A percentile compares a stretch with the other conserved stretches of the same genome.
These are phyloP conservation scores for Rhizopogon sp. DNA, from an alignment of 768 basidiomycete species.

Conservation along the genomic window DNA sequence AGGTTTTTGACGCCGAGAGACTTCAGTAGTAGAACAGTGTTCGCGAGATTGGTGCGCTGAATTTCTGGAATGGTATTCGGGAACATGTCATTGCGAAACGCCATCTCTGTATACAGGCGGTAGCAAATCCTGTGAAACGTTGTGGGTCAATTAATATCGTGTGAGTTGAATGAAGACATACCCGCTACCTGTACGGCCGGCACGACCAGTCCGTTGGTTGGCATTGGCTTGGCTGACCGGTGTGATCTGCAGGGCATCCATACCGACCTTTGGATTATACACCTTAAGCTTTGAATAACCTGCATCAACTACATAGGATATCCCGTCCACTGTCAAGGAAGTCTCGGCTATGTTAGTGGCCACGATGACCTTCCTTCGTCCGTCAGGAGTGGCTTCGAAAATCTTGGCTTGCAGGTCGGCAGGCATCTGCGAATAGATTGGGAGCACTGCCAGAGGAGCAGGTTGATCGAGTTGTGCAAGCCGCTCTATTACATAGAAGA, in stretches of 20 bases:
- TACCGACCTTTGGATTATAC: slow-evolving; percentile 98
- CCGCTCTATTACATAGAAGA: slow-evolving; percentile 57
- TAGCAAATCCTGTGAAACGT: slow-evolving; percentile 74
- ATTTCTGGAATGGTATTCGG: slow-evolving; percentile 97
- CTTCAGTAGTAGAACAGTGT: slow-evolving; percentile 92
- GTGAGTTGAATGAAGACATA: slow-evolving; percentile 31
- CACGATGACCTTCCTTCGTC: slow-evolving; percentile 93
- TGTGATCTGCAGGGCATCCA: slow-evolving; percentile 98
- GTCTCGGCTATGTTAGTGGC: slow-evolving; percentile 99
- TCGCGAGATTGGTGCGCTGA: slow-evolving; percentile 95
- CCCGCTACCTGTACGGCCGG: slow-evolving; percentile 95
- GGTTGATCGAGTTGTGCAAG: slow-evolving; percentile 90
- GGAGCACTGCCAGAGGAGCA: slow-evolving; percentile 81
- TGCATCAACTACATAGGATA: slow-evolving; percentile 93
- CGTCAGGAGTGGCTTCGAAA: slow-evolving; percentile 91
- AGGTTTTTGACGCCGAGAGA: slow-evolving; percentile 96
- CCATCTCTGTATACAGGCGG: slow-evolving; percentile 96
- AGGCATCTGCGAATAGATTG: slow-evolving; percentile 99
- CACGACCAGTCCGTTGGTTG: slow-evolving; percentile 92
- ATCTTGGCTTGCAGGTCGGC: slow-evolving; percentile 98
- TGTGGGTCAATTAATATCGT: neutral
- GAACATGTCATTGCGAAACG: slow-evolving; percentile 93
- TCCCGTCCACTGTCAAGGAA: slow-evolving; percentile 96
- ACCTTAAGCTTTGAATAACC: slow-evolving; percentile 98
- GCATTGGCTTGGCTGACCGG: slow-evolving; percentile 99